phyloP scores from a whole-genome alignment of 2,329 filamentous ascomycete species.

The Arthrobotrys megalospora region DNA sequence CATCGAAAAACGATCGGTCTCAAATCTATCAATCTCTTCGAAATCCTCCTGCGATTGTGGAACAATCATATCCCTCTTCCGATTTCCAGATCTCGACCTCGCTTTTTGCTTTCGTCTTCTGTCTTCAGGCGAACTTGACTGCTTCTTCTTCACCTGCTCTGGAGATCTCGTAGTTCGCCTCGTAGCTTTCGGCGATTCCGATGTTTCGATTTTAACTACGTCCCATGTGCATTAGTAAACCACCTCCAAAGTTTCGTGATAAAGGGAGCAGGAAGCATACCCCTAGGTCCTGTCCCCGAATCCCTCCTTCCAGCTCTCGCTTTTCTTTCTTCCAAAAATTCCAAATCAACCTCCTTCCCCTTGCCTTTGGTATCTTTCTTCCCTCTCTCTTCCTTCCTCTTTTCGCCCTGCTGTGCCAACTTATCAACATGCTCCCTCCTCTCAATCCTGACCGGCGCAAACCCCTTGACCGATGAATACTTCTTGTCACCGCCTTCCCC shows the following conservation, averaged over 20 bases:
- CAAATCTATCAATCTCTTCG: slow-evolving; percentile 63
- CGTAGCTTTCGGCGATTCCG: slow-evolving; percentile 59
- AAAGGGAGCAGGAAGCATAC: background rate
- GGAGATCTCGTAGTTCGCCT: slow-evolving; percentile 44
- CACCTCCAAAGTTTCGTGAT: background rate
- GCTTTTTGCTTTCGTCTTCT: slow-evolving; percentile 48
- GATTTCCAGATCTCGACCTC: slow-evolving; percentile 55
- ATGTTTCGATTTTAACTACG: slow-evolving; percentile 46
- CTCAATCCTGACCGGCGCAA: slow-evolving; percentile 58
- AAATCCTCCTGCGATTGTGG: slow-evolving; percentile 62
- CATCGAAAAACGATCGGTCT: slow-evolving; percentile 60
- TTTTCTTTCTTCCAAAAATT: slow-evolving; percentile 62
- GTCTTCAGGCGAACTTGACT: slow-evolving; percentile 57
- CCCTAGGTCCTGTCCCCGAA: slow-evolving; percentile 50
- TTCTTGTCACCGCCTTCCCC: slow-evolving; percentile 51
- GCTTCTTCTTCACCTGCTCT: slow-evolving; percentile 39
- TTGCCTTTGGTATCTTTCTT: slow-evolving; percentile 58
- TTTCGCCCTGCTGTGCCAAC: slow-evolving; percentile 57
- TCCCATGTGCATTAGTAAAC: background rate
- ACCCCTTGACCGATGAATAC: slow-evolving; percentile 38
- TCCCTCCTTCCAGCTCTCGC: slow-evolving; percentile 48
- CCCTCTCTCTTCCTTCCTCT: slow-evolving; percentile 60
- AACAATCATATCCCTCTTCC: slow-evolving; percentile 50
- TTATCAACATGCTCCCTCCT: slow-evolving; percentile 62
- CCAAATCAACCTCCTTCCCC: slow-evolving; percentile 60